Base-by-base conservation (phyloP, 2,329 filamentous ascomycete species). In the Pyrenophora tritici-repentis region DNA sequence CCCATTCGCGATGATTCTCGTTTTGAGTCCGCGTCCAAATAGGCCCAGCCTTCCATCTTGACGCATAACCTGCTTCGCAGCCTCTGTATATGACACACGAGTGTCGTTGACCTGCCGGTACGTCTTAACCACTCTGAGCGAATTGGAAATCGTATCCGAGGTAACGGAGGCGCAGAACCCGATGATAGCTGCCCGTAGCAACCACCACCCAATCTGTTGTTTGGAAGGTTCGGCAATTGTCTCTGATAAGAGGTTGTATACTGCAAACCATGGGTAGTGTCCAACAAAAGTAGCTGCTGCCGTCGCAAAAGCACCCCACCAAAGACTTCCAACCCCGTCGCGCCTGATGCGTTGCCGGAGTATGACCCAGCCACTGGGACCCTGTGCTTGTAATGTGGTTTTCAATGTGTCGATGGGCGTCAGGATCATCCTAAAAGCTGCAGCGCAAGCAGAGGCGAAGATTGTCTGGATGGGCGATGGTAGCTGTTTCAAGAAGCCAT, bases 261-360 rank as follows among this genome's bases (percentile, higher is more conserved):
- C 59, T 1, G 65, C 64, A 33, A 68, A 68, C 66, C 66, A 68
- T 6, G 66, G 66, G 42, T 68, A 68, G 14, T 68, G 65, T 4
- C 66, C 66, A 0, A 67, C 63, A 26, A 68, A 68, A 0, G 66
- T 68, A 2, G 66, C 66, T 18, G 66, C 66, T 7, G 66, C 66
- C 5, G 66, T 68, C 2, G 64, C 66, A 24, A 66, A 65, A n/a
- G 65, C 57, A 12, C 66, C 66, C 66, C 66, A 68, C 66, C 66
- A 68, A 3, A 68, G 56, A 44, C 62, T 66, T 1, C 63, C 61
- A 13, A 68, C 47, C 0, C 66, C 66, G 31, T 68, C 55, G 1
- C 58, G 62, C 10, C 54, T 59, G 18, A 68, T 59, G 9, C 66
- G 66, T n/a, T 62, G 50, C 6, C 57, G 54, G 6, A 68, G 55